These are phyloP conservation scores for Tranzscheliella williamsii DNA, from an alignment of 1,284 basidiomycete species.

Conservation along the genomic window DNA sequence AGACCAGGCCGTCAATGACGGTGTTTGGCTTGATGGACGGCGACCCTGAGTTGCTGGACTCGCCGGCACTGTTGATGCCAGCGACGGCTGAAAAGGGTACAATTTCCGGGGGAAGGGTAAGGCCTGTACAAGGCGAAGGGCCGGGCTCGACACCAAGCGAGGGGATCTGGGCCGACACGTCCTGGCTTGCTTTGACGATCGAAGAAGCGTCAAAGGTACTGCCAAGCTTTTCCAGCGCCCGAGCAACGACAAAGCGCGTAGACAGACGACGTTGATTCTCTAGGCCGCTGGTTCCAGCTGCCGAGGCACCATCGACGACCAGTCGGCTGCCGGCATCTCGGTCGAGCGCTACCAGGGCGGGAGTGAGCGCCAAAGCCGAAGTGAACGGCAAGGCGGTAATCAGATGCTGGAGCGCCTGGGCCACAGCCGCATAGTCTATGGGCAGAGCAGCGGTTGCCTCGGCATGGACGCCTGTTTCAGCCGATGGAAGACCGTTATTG, in stretches of 20 bases:
- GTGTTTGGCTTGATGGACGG: conserved; percentile 19
- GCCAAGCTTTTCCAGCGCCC: conserved; percentile 72
- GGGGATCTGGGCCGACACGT: conserved; percentile 28
- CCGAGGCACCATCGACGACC: conserved; percentile 49
- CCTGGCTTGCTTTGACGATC: conserved; percentile 18
- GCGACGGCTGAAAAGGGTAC: conserved; percentile 30
- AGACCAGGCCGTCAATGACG: conserved; percentile 32
- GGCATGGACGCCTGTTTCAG: conserved; percentile 33
- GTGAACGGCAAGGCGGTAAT: conserved; percentile 74
- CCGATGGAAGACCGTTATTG: conserved; percentile 5
- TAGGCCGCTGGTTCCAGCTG: conserved; percentile 50
- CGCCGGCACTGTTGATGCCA: conserved; percentile 22
- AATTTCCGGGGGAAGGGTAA: conserved; percentile 37
- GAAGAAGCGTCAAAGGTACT: conserved; percentile 69
- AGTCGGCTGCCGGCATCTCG: conserved; percentile 64
- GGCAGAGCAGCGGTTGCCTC: conserved; percentile 62
- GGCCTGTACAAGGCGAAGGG: conserved; percentile 16
- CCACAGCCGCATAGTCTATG: conserved; percentile 76
- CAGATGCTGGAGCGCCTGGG: conserved; percentile 72
- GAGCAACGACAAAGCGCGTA: conserved; percentile 71
- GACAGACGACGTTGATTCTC: conserved; percentile 65
- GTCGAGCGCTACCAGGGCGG: conserved; percentile 81
- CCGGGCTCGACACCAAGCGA: conserved; percentile 34
- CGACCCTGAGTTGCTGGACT: conserved; percentile 23
- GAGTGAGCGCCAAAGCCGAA: conserved; percentile 75